Conservation (phyloP, 1,284 basidiomycete genomes). For the Ustilago nuda region DNA sequence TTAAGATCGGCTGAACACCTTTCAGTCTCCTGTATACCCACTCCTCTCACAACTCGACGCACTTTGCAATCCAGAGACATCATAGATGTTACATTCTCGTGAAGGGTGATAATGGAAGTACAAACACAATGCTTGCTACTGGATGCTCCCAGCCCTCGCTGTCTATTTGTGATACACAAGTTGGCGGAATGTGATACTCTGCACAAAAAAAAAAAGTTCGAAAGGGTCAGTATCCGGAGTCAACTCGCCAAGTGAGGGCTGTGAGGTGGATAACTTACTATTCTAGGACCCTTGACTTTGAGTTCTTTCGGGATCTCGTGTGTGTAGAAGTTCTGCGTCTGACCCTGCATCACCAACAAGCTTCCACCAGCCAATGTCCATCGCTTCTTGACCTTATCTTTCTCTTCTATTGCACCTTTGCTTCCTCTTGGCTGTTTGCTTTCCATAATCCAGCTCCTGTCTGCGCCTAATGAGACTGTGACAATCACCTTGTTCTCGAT, state of each 20-base stretch:
- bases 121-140: background rate
- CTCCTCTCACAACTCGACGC: background rate
- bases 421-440: slow-evolving; percentile 28
- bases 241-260: too few species aligned
- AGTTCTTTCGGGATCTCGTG: slow-evolving; percentile 64
- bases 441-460: slow-evolving; percentile 72
- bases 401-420: background rate
- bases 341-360: slow-evolving; percentile 73
- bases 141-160: background rate
- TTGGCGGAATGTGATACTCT: slow-evolving; percentile 57
- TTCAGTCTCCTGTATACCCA: background rate
- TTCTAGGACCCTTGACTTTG: slow-evolving; percentile 52
- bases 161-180: slow-evolving; percentile 39
- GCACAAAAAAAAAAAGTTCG: background rate
- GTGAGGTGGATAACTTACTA: slow-evolving; percentile 25
- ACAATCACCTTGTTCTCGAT: slow-evolving; percentile 72
- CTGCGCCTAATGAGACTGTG: slow-evolving; percentile 72
- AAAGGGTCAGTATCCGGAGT: background rate
- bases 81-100: background rate
- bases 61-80: background rate
- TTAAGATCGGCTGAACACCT: too few species aligned
- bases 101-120: background rate
- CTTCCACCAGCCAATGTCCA: slow-evolving; percentile 72
- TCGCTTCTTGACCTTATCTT: slow-evolving; percentile 50
- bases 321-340: slow-evolving; percentile 73